Evolutionary conservation across 2,329 filamentous ascomycete species (phyloP), one percentile per base, ranked within the genome.

Genomic region (Periconia sp.): DNA sequence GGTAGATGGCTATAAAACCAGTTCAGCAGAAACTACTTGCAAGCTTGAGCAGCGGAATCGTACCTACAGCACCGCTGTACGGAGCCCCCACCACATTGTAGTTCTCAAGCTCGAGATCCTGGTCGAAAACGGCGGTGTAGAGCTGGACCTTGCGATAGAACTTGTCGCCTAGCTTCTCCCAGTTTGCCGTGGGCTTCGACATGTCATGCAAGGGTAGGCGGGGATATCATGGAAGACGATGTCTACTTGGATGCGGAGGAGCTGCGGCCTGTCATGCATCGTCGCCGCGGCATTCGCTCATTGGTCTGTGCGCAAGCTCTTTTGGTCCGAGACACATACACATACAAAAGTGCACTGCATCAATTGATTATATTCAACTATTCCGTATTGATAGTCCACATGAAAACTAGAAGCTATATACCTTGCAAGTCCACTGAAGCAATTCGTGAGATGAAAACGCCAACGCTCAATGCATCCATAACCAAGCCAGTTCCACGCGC

Each of bases 91-190:
- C 87, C 68, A 97, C 87, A 67, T 93, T 83, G 78, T 95, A 96
- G 79, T 94, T 95, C 79, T 97, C 92, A 63, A 99, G 84, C 77
- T 99, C 92, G 58, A 97, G 81, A 71, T 96, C 92, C 70, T 90
- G 85, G 76, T 96, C 92, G 74, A 97, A 99, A 60, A 97, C 85
- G 61, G 87, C 89, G 56, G 92, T 92, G 80, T 97, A 99, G 56
- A 96, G 85, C 75, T 93, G 90, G 53, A 90, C 87, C 79, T 96
- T 97, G 74, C 93, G 90, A 79, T 97, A 99, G 81, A 95, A 97
- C 68, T 86, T 88, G 76, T 95, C 90, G 71, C 91, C 94, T 62
- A 97, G 86, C 75, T 85, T 89, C 80, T 96, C 92, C 94, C 94
- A 99, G 75, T 93, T 91, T 66, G 91, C 89, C 65, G 91, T 91